Conservation (phyloP, 2,329 filamentous ascomycete genomes). For the Lojkania enalia region DNA sequence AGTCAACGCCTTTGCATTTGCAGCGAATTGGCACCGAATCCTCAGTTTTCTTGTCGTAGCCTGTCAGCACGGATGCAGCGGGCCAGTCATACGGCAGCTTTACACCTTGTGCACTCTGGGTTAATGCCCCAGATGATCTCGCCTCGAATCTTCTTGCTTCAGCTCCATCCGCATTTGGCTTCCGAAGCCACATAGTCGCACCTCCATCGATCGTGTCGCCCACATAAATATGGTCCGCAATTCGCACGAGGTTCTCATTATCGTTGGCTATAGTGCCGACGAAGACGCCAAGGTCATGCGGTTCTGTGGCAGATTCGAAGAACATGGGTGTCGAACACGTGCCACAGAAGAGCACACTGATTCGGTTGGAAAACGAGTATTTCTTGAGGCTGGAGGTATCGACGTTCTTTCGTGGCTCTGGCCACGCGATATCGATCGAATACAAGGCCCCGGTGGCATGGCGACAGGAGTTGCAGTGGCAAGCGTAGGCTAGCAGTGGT, state of each 20-base stretch:
- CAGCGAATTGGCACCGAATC: slow-evolving; percentile 48
- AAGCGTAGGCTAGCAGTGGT: slow-evolving; percentile 49
- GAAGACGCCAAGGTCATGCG: slow-evolving; percentile 37
- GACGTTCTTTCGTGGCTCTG: slow-evolving; percentile 35
- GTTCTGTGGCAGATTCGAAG: slow-evolving; percentile 32
- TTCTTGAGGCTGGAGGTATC: slow-evolving; percentile 32
- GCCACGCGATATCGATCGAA: slow-evolving; percentile 45
- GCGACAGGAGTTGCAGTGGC: slow-evolving; percentile 58
- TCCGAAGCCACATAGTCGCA: slow-evolving; percentile 51
- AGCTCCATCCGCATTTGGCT: slow-evolving; percentile 38
- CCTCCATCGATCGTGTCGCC: slow-evolving; percentile 59
- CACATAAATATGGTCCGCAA: slow-evolving; percentile 50
- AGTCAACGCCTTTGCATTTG: slow-evolving; percentile 52
- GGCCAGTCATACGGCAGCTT: slow-evolving; percentile 42
- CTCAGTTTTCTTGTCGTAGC: slow-evolving; percentile 16
- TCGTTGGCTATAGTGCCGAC: slow-evolving; percentile 47
- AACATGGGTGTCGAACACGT: slow-evolving; percentile 53
- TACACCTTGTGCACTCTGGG: not conserved
- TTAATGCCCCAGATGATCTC: slow-evolving; percentile 13
- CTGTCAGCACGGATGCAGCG: slow-evolving; percentile 6
- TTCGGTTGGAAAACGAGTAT: slow-evolving; percentile 44
- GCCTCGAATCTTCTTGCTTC: slow-evolving; percentile 23
- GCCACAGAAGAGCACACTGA: slow-evolving; percentile 48
- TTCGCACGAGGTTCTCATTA: slow-evolving; percentile 29
- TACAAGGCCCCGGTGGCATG: slow-evolving; percentile 51